These are phyloP conservation scores for Cladobotryum mycophilum DNA, from an alignment of 2,329 filamentous ascomycete species.

Conservation along the genomic window DNA sequence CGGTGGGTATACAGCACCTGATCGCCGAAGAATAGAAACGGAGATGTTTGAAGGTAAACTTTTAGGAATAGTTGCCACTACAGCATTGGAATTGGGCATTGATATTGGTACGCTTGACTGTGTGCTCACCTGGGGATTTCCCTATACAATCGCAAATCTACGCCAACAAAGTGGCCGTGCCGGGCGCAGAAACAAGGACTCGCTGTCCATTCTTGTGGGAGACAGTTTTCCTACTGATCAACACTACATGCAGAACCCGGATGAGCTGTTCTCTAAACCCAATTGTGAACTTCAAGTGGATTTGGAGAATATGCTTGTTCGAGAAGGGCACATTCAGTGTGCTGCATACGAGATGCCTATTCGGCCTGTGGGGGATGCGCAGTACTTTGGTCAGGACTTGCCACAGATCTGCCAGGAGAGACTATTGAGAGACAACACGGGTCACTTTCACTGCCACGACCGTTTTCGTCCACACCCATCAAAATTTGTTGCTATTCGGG, in stretches of 20 bases:
- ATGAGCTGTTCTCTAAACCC: constrained; percentile 86
- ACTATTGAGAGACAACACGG: constrained; percentile 65
- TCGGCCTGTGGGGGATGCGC: constrained; percentile 62
- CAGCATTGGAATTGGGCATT: constrained; percentile 85
- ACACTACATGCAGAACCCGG: constrained; percentile 93
- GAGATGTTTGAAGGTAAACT: constrained; percentile 98
- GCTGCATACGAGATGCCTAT: constrained; percentile 95
- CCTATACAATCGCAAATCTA: constrained; percentile 90
- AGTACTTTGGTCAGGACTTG: constrained; percentile 75
- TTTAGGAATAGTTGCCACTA: constrained; percentile 88
- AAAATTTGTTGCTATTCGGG: constrained; percentile 77
- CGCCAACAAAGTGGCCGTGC: constrained; percentile 92
- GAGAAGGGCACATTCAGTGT: constrained; percentile 93
- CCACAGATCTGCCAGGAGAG: constrained; percentile 65
- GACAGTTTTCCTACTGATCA: constrained; percentile 89
- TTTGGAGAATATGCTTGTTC: constrained; percentile 80
- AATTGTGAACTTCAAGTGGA: constrained; percentile 88
- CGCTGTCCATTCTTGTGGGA: constrained; percentile 80
- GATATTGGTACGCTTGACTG: constrained; percentile 94
- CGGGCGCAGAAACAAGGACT: constrained; percentile 87
- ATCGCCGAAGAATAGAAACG: constrained; percentile 78
- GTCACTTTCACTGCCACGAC: constrained; percentile 85
- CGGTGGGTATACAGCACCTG: constrained; percentile 88
- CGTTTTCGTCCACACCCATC: constrained; percentile 82
- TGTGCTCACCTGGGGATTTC: constrained; percentile 89